phyloP scores from a whole-genome alignment of 805 yeast genomes.

The Lipomyces chichibuensis region DNA sequence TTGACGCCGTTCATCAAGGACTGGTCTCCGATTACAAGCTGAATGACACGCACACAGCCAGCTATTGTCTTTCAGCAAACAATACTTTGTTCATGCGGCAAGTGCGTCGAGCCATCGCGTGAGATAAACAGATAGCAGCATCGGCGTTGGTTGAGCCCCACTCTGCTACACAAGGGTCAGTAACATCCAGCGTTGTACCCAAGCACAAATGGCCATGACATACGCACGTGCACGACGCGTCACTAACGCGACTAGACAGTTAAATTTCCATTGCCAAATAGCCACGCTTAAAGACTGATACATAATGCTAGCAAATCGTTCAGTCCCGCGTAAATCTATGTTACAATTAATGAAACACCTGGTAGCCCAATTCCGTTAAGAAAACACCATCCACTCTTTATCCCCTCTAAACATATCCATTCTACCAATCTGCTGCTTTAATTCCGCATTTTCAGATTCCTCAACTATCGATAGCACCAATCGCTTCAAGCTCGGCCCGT shows the following conservation, averaged over 20 bases:
- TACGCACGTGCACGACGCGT: too few species aligned
- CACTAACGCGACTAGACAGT: too few species aligned
- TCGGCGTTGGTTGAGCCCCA: too few species aligned
- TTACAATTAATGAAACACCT: not conserved
- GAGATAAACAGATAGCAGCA: too few species aligned
- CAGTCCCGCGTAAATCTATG: not conserved
- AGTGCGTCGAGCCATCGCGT: not conserved
- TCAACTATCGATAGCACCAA: not conserved
- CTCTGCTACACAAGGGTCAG: too few species aligned
- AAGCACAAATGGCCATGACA: too few species aligned
- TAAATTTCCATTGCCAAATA: too few species aligned
- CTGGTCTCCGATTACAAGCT: not conserved
- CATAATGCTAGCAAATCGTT: not conserved
- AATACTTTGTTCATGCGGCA: not conserved
- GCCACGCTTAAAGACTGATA: not conserved
- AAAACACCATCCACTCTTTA: slow-evolving; percentile 16
- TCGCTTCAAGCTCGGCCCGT: not conserved
- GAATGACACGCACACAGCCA: not conserved
- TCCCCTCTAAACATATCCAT: slow-evolving; percentile 15
- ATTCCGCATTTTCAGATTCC: not conserved
- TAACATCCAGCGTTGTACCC: too few species aligned
- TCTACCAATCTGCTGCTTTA: not conserved
- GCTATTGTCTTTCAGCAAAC: not conserved
- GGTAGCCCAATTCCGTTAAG: slow-evolving; percentile 1
- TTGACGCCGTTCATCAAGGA: not conserved